Percentiles rank a stretch among this genome's conserved stretches.
phyloP scores from a whole-genome alignment of 2,329 filamentous ascomycete species.

The Calonectria henricotiae region DNA sequence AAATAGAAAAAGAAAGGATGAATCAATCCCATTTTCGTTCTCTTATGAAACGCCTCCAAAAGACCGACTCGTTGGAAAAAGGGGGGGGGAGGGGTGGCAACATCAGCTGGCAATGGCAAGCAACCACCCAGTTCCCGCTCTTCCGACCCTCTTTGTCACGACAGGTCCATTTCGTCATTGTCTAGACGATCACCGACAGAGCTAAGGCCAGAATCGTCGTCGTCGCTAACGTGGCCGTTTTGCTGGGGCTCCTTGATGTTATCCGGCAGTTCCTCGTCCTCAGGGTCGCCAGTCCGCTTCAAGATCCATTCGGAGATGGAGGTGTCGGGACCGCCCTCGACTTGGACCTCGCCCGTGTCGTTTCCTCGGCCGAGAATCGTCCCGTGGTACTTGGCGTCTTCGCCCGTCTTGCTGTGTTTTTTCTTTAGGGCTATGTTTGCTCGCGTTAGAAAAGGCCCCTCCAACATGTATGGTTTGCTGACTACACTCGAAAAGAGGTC shows the following conservation, averaged over 20 bases:
- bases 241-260: slow-evolving; percentile 41
- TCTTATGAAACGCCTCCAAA: background rate
- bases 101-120: background rate
- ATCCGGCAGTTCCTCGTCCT: slow-evolving; percentile 29
- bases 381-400: slow-evolving; percentile 88
- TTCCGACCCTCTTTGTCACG: slow-evolving; percentile 45
- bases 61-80: background rate
- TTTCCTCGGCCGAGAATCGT: slow-evolving; percentile 84
- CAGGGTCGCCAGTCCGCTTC: slow-evolving; percentile 47
- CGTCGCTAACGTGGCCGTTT: slow-evolving; percentile 53
- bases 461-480: background rate
- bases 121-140: background rate
- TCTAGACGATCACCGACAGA: slow-evolving; percentile 69
- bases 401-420: slow-evolving; percentile 91
- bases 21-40: background rate
- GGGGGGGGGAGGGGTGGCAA: too few species aligned
- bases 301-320: slow-evolving; percentile 60
- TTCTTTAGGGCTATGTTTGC: slow-evolving; percentile 81
- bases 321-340: slow-evolving; percentile 79
- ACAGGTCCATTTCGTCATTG: slow-evolving; percentile 66
- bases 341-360: slow-evolving; percentile 80
- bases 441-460: slow-evolving; percentile 59
- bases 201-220: slow-evolving; percentile 71
- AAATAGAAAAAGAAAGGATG: slow-evolving; percentile 1
- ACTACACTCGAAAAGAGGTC: background rate